Evolutionary conservation across 371 early-diverging fungal genomes (phyloP).

Genomic region (Vairimorpha ceranae): DNA sequence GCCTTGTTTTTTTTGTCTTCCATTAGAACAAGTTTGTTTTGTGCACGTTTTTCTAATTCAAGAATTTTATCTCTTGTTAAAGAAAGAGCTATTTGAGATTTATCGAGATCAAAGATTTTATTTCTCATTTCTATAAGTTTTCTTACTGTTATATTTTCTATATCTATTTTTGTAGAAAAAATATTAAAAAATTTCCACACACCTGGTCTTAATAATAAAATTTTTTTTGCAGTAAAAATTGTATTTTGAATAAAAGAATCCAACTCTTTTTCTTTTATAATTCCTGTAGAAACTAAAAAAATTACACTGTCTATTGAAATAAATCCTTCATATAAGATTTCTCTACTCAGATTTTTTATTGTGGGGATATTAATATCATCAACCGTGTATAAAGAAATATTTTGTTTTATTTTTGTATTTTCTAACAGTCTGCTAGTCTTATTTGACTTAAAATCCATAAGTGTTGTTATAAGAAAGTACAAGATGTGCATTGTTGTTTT

Average conservation of each 20-base stretch:
- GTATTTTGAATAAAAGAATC: constrained; percentile 16
- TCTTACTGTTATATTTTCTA: background rate
- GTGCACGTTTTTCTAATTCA: constrained; percentile 4
- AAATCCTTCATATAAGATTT: constrained; percentile 42
- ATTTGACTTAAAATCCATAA: background rate
- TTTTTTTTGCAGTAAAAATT: constrained; percentile 13
- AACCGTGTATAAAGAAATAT: background rate
- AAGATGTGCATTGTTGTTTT: background rate
- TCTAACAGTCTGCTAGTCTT: background rate
- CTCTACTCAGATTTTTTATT: constrained; percentile 16
- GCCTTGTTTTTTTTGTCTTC: constrained; percentile 22
- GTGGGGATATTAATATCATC: background rate
- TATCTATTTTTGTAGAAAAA: background rate
- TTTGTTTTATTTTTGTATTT: background rate
- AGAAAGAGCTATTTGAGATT: constrained; percentile 38
- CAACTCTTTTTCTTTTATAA: background rate
- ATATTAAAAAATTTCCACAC: constrained; percentile 3
- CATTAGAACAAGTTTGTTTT: background rate
- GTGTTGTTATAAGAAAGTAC: background rate
- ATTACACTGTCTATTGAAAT: constrained; percentile 19
- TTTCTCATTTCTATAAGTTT: constrained; percentile 26
- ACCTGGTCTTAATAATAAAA: constrained; percentile 4
- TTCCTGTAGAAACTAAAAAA: constrained; percentile 12
- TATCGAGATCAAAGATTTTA: constrained; percentile 33
- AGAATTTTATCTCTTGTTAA: constrained; percentile 7